Conservation (phyloP, 1,284 basidiomycete species). For the Cutaneotrichosporon sp. region DNA sequence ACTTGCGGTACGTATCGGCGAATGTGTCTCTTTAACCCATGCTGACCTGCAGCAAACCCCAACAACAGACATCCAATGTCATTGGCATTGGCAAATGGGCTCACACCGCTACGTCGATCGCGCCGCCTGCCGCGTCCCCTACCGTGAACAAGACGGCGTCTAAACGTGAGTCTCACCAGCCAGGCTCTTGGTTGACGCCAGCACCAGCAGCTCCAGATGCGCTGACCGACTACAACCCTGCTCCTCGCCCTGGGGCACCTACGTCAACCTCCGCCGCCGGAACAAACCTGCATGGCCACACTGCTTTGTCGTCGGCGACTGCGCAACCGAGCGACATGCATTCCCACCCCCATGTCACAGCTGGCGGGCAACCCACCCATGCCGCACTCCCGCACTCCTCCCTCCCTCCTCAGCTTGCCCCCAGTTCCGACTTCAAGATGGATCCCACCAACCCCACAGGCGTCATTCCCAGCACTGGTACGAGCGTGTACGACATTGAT, state of each 20-base stretch:
- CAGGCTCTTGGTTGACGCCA: constrained; percentile 12
- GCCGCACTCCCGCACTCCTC: constrained; percentile 36
- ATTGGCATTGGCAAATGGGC: constrained; percentile 52
- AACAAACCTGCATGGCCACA: constrained; percentile 16
- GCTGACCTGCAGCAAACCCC: constrained; percentile 41
- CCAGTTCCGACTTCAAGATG: constrained; percentile 53
- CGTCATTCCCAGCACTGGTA: constrained; percentile 58
- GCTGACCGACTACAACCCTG: constrained; percentile 86
- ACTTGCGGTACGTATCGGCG: constrained; percentile 18
- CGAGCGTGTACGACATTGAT: constrained; percentile 86
- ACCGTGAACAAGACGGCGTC: constrained; percentile 22
- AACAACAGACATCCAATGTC: constrained; percentile 39
- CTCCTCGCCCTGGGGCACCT: constrained; percentile 60
- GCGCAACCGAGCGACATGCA: constrained; percentile 15
- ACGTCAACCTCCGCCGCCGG: constrained; percentile 39
- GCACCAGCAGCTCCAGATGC: constrained; percentile 61
- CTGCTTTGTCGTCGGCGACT: constrained; percentile 6
- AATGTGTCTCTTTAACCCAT: not conserved
- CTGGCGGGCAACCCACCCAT: constrained; percentile 26
- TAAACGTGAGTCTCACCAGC: constrained; percentile 24
- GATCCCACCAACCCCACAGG: constrained; percentile 65
- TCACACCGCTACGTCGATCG: constrained; percentile 41
- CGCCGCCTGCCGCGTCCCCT: constrained; percentile 31
- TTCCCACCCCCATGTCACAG: constrained; percentile 21
- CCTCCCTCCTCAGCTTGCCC: constrained; percentile 38